These are phyloP conservation scores for Thielaviopsis ethacetica DNA, from an alignment of 2,329 filamentous ascomycete species.

Conservation along the genomic window DNA sequence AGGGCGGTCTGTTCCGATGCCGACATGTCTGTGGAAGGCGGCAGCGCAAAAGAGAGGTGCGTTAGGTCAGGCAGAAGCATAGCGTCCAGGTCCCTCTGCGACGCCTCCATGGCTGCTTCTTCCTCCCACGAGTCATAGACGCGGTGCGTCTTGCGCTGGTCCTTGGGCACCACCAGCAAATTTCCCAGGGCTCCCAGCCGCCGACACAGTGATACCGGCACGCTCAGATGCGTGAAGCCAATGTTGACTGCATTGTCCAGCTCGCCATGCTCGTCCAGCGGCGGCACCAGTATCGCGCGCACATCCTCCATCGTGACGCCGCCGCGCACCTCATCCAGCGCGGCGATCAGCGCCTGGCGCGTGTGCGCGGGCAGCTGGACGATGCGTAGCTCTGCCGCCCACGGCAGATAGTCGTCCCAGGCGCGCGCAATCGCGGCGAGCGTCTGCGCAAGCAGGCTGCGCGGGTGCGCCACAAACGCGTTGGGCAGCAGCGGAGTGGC, in stretches of 20 bases:
- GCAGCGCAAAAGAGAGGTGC: background rate
- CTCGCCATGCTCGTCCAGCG: background rate
- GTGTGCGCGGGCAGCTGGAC: background rate
- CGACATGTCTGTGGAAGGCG: background rate
- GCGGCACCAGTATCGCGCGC: background rate
- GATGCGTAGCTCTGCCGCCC: background rate
- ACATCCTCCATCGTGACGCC: background rate
- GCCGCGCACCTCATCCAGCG: background rate
- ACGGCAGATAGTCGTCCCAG: background rate
- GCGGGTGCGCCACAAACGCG: background rate
- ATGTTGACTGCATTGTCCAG: background rate
- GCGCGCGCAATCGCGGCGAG: background rate
- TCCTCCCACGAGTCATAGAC: conserved; percentile 1
- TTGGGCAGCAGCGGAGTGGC: background rate
- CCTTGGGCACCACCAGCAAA: background rate
- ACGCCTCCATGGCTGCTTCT: background rate
- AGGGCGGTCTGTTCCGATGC: background rate
- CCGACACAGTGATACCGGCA: background rate
- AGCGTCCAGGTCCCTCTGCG: background rate
- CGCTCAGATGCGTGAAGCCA: background rate
- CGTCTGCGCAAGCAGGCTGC: background rate
- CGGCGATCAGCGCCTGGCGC: background rate
- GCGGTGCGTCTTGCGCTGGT: background rate
- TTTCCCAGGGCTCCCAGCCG: background rate
- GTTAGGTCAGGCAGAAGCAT: background rate